Evolutionary conservation across 441 rosid species (phyloP).

Genomic region (Gossypium davidsonii): DNA sequence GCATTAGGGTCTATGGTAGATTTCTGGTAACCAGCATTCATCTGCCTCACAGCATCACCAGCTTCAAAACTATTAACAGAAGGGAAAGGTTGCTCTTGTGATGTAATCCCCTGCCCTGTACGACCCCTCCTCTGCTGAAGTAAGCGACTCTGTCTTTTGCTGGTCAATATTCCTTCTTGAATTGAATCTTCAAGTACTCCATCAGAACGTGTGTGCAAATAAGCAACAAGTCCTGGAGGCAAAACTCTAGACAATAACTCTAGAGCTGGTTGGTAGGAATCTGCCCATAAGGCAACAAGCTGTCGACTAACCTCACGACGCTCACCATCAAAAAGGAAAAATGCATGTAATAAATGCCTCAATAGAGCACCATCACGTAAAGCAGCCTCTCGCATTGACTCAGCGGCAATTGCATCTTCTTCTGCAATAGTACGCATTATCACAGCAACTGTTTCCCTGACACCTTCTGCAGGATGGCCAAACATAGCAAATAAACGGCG

Average conservation of each 20-base stretch:
- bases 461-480: constrained; percentile 99
- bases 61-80: constrained; percentile 51
- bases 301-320: constrained; percentile 95
- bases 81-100: constrained; percentile 60
- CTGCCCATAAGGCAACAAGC: constrained; percentile 99
- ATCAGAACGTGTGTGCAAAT: constrained; percentile 86
- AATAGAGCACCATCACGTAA: constrained; percentile 95
- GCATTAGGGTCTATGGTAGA: constrained; percentile 40
- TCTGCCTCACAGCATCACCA: constrained; percentile 47
- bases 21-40: constrained; percentile 38
- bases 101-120: constrained; percentile 44
- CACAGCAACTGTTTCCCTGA: constrained; percentile 94
- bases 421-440: constrained; percentile 99
- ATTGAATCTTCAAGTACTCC: constrained; percentile 50
- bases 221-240: constrained; percentile 99
- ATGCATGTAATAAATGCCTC: constrained; percentile 95
- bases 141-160: constrained; percentile 77
- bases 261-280: constrained; percentile 96
- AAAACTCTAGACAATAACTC: constrained; percentile 83
- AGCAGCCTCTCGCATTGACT: constrained; percentile 99
- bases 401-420: constrained; percentile 99
- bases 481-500: constrained; percentile 93
- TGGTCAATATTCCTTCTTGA: constrained; percentile 69
- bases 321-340: constrained; percentile 85
- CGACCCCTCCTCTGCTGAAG: constrained; percentile 91